Base-by-base conservation (phyloP, 768 basidiomycete species). In the Russula olivacea region DNA sequence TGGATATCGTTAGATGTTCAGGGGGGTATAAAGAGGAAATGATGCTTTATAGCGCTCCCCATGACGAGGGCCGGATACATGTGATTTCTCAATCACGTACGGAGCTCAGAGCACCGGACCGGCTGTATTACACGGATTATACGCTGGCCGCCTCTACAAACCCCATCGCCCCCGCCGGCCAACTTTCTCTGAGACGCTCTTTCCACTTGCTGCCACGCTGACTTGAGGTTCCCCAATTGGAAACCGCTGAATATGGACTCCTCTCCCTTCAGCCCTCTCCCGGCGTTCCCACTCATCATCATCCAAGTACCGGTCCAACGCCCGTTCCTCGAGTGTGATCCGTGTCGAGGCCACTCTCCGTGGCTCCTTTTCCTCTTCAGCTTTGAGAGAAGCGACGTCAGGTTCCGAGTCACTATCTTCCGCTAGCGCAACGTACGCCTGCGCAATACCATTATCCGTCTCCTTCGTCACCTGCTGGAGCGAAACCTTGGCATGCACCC, bases 401-500 rank as follows among this genome's bases (percentile, higher is more conserved):
- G 49, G 61, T 25, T 69, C 71, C 12, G 59, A 69, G 15, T 71
- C 72, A 11, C 70, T 65, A 17, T 69, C 69, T 59, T 84, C 83
- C 2, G 86, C 86, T 14, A 90, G 75, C 8, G 83, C 83, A 61
- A 90, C 81, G 72, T 91, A 90, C 28, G 85, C 82, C 69, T 81
- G 81, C 11, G 85, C 86, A 34, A 90, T 77, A 54, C 78, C 76
- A 79, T 80, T 81, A 71, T 91, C 88, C 64, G 77, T 76, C 74
- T 89, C 87, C 73, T 89, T 88, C 52, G 83, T 86, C 66, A 87
- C 73, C 36, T 75, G 77, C 73, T 87, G 86, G 61, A 89, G 73
- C 52, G 78, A 79, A 68, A 79, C 85, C 72, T 80, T 80, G 8
- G 87, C 85, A 19, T 80, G 77, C 68, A 84, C 83, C 40, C 78